phyloP scores from a whole-genome alignment of 495 filamentous ascomycete species.

The Oleoguttula mirabilis region DNA sequence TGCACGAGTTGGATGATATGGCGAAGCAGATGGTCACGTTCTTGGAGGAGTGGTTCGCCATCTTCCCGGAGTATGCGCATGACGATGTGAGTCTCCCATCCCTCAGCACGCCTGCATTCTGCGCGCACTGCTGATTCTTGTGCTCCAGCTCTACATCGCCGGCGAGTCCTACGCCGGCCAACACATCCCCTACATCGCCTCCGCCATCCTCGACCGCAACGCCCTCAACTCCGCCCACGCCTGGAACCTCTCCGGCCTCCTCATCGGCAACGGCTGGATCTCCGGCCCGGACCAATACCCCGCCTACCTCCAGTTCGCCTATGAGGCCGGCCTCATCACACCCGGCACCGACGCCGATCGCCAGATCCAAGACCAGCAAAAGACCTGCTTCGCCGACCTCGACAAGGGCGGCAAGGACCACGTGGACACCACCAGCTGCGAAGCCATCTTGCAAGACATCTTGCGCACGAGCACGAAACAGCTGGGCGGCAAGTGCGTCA shows the following conservation, averaged over 20 bases:
- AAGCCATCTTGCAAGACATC: constrained; percentile 57
- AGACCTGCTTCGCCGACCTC: constrained; percentile 48
- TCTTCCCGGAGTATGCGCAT: constrained; percentile 85
- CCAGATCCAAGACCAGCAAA: constrained; percentile 56
- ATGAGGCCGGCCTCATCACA: constrained; percentile 57
- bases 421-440: constrained; percentile 59
- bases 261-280: constrained; percentile 98
- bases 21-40: constrained; percentile 76
- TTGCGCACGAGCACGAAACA: constrained; percentile 36
- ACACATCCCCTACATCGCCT: constrained; percentile 91
- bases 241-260: constrained; percentile 77
- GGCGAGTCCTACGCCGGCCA: constrained; percentile 97
- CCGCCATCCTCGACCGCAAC: constrained; percentile 77
- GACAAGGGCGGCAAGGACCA: constrained; percentile 43
- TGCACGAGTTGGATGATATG: constrained; percentile 82
- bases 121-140: neutral
- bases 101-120: neutral
- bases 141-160: constrained; percentile 85
- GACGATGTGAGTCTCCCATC: constrained; percentile 80
- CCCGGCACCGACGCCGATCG: constrained; percentile 51
- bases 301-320: constrained; percentile 70
- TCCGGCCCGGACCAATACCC: constrained; percentile 80
- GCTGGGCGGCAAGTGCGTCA: constrained; percentile 51
- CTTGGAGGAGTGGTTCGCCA: constrained; percentile 72
- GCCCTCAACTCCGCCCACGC: constrained; percentile 24